Conservation (phyloP, 129 eudicot species). For the Centaurea solstitialis region DNA sequence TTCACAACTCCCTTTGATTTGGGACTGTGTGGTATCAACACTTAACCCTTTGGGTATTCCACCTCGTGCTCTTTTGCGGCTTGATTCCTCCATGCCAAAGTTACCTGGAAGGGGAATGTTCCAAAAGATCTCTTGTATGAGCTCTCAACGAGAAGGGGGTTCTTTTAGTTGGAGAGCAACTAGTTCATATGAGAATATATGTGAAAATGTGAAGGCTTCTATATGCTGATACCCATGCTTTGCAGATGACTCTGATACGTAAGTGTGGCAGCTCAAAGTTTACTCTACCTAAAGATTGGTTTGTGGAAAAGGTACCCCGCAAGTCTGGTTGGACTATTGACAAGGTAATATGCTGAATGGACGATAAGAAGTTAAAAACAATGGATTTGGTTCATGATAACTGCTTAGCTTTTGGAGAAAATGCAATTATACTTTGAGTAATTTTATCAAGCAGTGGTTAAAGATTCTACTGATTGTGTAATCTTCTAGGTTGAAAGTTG, state of each 20-base stretch:
- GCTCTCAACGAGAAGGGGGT: background rate
- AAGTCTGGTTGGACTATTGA: constrained; percentile 31
- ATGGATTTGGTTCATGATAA: background rate
- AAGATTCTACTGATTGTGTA: background rate
- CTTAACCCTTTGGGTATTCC: background rate
- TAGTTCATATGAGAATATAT: background rate
- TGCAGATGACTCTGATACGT: constrained; percentile 32
- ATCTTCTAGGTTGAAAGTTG: background rate
- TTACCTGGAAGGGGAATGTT: background rate
- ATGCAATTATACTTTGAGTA: background rate
- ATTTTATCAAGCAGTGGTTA: background rate
- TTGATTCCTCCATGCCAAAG: background rate
- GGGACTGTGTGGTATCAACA: background rate
- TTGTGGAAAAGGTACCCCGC: constrained; percentile 76
- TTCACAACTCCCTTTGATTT: background rate
- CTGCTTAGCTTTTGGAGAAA: background rate
- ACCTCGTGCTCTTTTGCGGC: background rate
- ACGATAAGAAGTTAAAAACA: background rate
- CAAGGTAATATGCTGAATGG: constrained; percentile 42
- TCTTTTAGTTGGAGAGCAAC: background rate
- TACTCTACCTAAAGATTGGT: constrained; percentile 81
- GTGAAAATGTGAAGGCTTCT: background rate
- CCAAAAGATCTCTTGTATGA: background rate
- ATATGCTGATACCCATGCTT: constrained; percentile 42
- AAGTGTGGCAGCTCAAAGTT: constrained; percentile 16